Base-by-base conservation (phyloP, 2,329 filamentous ascomycete species). In the Herpotrichia juniperi region DNA sequence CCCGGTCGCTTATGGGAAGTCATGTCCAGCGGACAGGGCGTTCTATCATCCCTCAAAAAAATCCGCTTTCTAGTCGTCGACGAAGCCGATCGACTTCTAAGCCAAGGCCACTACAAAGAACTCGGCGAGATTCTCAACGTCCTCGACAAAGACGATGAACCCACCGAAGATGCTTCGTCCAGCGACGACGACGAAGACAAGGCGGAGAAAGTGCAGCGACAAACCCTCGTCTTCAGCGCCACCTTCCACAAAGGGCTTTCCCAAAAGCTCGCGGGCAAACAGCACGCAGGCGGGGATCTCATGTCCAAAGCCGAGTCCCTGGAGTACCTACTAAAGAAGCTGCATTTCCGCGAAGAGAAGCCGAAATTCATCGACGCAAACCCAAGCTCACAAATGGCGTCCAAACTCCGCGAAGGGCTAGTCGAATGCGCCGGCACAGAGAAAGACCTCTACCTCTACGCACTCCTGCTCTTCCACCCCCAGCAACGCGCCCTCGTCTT, bases 371-470 rank as follows among this genome's bases (percentile, higher is more conserved):
- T 99, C 58, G 94, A 99, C 68, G 89, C 91, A 52, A 96, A 97
- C 66, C 94, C 94, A 0, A 79, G 89, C 0, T 88, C 87, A 8
- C 92, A 96, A 66, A 96, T 99, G 90, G 93, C 94, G 0, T 82
- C 87, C 16, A 85, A 87, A 2, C 79, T 99, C 5, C 91, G 89
- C 57, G 94, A 99, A 76, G 93, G 93, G 0, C 81, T 99, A 34
- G 85, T 99, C 25, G 92, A 97, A 75, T 99, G 94, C 67, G 88
- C 86, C 32, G 91, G 91, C 5, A 93, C 92, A 76, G 94, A 99
- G 71, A 99, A 99, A 84, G 94, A 99, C 73, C 85, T 99, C 9
- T 97, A 93, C 61, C 87, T 97, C 34, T 99, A 99, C 75, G 84
- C 92, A 0, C 80, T 96, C 8, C 81, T 97, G 0, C 82, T 97